These are phyloP conservation scores for Aspergillus taichungensis DNA, from an alignment of 495 filamentous ascomycete species.

Conservation along the genomic window DNA sequence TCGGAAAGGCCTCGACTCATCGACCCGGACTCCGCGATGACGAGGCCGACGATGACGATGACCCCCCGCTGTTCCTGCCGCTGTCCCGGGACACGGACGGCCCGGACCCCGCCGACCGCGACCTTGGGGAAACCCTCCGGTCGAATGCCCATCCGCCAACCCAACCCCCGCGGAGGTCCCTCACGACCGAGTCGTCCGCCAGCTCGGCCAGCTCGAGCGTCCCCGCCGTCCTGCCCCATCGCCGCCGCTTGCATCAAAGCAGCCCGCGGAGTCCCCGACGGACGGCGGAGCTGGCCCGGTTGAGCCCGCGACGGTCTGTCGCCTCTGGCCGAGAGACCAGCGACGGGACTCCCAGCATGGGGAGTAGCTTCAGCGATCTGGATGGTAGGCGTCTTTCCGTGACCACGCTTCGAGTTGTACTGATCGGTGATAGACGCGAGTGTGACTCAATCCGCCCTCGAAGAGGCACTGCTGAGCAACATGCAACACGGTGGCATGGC, in stretches of 20 bases:
- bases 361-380: slow-evolving; percentile 93
- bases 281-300: slow-evolving; percentile 45
- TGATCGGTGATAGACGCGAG: slow-evolving; percentile 59
- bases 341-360: slow-evolving; percentile 91
- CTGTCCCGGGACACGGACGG: slow-evolving; percentile 30
- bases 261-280: slow-evolving; percentile 45
- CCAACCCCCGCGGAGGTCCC: slow-evolving; percentile 23
- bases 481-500: slow-evolving; percentile 78
- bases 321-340: slow-evolving; percentile 56
- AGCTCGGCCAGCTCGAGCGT: slow-evolving; percentile 47
- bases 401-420: not conserved
- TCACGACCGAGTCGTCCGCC: slow-evolving; percentile 51
- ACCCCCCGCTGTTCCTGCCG: slow-evolving; percentile 66
- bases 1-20: slow-evolving; percentile 33
- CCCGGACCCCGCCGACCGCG: slow-evolving; percentile 28
- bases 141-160: slow-evolving; percentile 18
- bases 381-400: slow-evolving; percentile 56
- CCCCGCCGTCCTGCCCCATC: slow-evolving; percentile 14
- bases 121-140: slow-evolving; percentile 54
- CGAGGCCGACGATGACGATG: slow-evolving; percentile 44
- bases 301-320: slow-evolving; percentile 45
- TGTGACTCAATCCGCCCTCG: slow-evolving; percentile 86
- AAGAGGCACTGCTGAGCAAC: slow-evolving; percentile 85
- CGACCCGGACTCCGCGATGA: slow-evolving; percentile 26
- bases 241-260: slow-evolving; percentile 13